These are phyloP conservation scores for Ophiocordyceps sinensis DNA, from an alignment of 2,329 filamentous ascomycete genomes.

Conservation along the genomic window DNA sequence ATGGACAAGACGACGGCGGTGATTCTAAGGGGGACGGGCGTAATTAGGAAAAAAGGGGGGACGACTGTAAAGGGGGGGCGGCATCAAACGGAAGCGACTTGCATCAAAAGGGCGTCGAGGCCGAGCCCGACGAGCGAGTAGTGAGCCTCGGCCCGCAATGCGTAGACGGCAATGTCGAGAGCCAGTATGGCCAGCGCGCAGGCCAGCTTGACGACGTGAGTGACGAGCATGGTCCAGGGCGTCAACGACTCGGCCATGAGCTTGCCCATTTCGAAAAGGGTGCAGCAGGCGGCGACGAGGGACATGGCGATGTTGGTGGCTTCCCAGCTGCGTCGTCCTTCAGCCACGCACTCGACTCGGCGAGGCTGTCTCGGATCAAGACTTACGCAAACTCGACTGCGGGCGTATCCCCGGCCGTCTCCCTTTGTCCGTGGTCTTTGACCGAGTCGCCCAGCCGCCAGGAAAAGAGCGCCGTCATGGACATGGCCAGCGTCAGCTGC, in stretches of 20 bases:
- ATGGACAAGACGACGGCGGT: slow-evolving; percentile 26
- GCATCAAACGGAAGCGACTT: slow-evolving; percentile 10
- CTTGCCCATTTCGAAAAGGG: slow-evolving; percentile 30
- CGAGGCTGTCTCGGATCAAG: no score
- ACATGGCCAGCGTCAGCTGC: slow-evolving; percentile 30
- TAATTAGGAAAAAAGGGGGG: no score
- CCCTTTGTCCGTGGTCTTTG: slow-evolving; percentile 24
- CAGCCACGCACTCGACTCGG: not conserved
- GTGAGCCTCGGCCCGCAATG: slow-evolving; percentile 25
- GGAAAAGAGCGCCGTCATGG: slow-evolving; percentile 36
- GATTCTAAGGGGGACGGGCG: slow-evolving; percentile 15
- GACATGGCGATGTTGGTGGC: slow-evolving; percentile 35
- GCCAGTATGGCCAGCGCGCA: slow-evolving; percentile 31
- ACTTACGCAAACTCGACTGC: slow-evolving; percentile 37
- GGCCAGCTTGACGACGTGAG: slow-evolving; percentile 33
- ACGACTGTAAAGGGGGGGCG: no score
- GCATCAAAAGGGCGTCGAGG: slow-evolving; percentile 35
- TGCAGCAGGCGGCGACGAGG: slow-evolving; percentile 29
- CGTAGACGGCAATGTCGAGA: slow-evolving; percentile 37
- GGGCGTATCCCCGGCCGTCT: slow-evolving; percentile 23
- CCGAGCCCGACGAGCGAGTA: slow-evolving; percentile 34
- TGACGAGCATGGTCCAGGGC: slow-evolving; percentile 38
- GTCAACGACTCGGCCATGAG: slow-evolving; percentile 35
- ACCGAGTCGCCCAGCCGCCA: slow-evolving; percentile 35
- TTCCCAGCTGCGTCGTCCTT: slow-evolving; percentile 32